phyloP scores from a whole-genome alignment of 225 moss, liverwort and hornwort species.

The Lunularia cruciata region DNA sequence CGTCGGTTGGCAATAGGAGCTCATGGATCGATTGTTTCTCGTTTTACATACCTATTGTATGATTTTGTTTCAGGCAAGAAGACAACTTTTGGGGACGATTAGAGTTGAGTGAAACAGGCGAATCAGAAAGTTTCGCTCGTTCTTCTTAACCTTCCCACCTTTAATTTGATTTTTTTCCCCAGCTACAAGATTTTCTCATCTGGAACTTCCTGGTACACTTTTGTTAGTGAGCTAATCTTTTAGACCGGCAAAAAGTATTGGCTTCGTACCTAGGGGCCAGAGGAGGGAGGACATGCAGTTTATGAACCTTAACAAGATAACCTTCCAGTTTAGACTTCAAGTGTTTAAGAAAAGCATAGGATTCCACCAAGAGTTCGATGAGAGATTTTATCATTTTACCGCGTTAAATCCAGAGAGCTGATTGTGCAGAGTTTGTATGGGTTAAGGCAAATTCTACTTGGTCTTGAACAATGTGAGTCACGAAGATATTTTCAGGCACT shows the following conservation, averaged over 20 bases:
- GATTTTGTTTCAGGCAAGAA: constrained; percentile 31
- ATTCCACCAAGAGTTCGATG: neutral
- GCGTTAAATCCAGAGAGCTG: neutral
- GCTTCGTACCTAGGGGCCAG: constrained; percentile 19
- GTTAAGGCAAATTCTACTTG: too few relatives aligned
- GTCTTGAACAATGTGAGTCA: neutral
- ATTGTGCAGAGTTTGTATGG: neutral
- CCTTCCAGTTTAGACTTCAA: neutral
- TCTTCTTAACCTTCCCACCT: neutral
- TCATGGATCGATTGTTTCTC: neutral
- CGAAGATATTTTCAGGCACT: too few relatives aligned
- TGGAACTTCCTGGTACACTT: constrained; percentile 19
- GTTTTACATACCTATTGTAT: neutral
- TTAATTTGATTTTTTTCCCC: neutral
- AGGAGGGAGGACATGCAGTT: neutral
- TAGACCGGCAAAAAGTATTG: constrained; percentile 6
- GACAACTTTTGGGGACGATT: constrained; percentile 47
- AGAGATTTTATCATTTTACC: neutral
- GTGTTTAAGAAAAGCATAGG: neutral
- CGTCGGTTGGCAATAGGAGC: neutral
- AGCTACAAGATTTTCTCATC: neutral
- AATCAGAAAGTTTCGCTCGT: neutral
- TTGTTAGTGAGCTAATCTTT: constrained; percentile 32
- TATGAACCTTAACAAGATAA: neutral
- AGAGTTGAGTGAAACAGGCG: neutral